phyloP scores from a whole-genome alignment of 306 rosid genomes.

The Astragalus membranaceus region DNA sequence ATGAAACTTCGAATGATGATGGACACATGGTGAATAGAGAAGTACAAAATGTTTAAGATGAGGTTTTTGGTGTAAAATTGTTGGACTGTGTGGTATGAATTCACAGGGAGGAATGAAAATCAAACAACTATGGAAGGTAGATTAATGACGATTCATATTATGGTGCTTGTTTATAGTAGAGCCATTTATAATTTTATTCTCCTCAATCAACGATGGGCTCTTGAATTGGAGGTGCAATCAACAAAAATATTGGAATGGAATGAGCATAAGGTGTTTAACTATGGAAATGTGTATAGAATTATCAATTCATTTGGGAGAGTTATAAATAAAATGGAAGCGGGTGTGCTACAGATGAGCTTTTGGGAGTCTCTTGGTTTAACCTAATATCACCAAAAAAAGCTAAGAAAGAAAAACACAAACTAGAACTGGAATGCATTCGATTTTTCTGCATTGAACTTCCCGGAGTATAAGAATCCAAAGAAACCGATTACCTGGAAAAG shows the following conservation, averaged over 20 bases:
- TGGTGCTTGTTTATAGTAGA: background rate
- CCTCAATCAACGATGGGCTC: background rate
- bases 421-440: background rate
- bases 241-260: background rate
- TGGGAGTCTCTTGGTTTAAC: background rate
- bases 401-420: background rate
- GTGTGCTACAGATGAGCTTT: background rate
- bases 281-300: too few relatives aligned
- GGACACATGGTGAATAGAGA: background rate
- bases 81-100: background rate
- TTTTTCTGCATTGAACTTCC: background rate
- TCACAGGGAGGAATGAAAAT: background rate
- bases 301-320: too few relatives aligned
- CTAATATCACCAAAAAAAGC: background rate
- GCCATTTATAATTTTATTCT: background rate
- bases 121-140: background rate
- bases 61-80: background rate
- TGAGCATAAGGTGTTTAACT: background rate
- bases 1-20: background rate
- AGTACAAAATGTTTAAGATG: background rate
- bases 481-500: conserved; percentile 61
- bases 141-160: background rate
- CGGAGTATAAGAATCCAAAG: background rate
- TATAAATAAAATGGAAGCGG: too few relatives aligned
- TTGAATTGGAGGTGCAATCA: background rate